Percentiles rank a stretch among this genome's conserved stretches.
phyloP scores from a whole-genome alignment of 441 rosid genomes.

The Eutrema salsugineum region DNA sequence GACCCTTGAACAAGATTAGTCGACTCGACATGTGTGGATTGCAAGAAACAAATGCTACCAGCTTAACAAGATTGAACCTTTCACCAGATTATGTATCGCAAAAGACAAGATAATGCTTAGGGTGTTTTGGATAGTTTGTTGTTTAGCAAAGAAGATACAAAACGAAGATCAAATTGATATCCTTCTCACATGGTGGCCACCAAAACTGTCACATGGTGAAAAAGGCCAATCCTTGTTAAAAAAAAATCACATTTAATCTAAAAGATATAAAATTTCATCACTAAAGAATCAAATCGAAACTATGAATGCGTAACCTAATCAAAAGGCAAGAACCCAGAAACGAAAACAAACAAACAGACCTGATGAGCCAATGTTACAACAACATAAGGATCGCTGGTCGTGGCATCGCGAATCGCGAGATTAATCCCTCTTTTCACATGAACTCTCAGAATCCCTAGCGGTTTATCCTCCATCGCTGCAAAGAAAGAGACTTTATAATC shows the following conservation, averaged over 20 bases:
- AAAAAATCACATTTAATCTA: not conserved
- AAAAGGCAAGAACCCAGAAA: not conserved
- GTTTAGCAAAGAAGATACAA: slow-evolving; percentile 5
- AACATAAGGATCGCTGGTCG: slow-evolving; percentile 54
- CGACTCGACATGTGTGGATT: not conserved
- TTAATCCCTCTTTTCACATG: slow-evolving; percentile 44
- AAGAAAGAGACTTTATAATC: not conserved
- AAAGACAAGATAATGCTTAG: not conserved
- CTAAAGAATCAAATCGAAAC: not conserved
- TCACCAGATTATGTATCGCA: not conserved
- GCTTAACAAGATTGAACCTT: not conserved
- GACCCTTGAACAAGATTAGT: slow-evolving; percentile 3
- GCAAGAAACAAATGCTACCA: not conserved
- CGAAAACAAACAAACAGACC: slow-evolving; percentile 30
- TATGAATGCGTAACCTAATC: not conserved
- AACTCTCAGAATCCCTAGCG: slow-evolving; percentile 41
- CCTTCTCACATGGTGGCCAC: slow-evolving; percentile 29
- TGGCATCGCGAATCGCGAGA: slow-evolving; percentile 52
- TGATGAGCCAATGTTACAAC: slow-evolving; percentile 38
- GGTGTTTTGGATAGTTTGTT: not conserved
- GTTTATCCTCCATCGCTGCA: slow-evolving; percentile 37
- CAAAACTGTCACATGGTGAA: slow-evolving; percentile 22
- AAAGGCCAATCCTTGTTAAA: not conserved
- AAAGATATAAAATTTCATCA: not conserved
- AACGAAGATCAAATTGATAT: slow-evolving; percentile 18